These are phyloP conservation scores for Deakozyma indianensis DNA, from an alignment of 805 yeast genomes.

Conservation along the genomic window DNA sequence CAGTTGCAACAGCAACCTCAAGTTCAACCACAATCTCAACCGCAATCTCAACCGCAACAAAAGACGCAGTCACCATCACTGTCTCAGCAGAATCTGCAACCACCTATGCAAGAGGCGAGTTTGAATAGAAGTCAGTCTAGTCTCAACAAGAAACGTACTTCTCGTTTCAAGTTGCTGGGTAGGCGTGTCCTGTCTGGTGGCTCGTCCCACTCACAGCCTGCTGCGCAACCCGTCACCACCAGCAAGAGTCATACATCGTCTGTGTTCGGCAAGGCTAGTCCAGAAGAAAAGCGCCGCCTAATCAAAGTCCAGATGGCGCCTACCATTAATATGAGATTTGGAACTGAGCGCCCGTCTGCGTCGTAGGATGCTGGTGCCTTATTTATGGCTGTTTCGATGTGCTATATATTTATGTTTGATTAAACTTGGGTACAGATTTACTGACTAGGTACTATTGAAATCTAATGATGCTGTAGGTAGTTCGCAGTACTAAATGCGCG, in stretches of 20 bases:
- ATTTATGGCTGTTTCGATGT: background rate
- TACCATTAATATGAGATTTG: background rate
- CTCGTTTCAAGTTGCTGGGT: background rate
- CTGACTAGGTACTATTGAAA: too few relatives aligned
- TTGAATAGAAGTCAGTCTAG: background rate
- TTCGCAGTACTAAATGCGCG: too few relatives aligned
- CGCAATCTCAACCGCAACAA: background rate
- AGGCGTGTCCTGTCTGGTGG: background rate
- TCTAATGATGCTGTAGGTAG: too few relatives aligned
- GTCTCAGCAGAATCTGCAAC: background rate
- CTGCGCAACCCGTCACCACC: background rate
- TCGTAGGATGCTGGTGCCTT: background rate
- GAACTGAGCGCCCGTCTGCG: background rate
- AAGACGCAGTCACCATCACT: background rate
- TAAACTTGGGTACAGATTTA: too few relatives aligned
- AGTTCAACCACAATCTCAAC: too few relatives aligned
- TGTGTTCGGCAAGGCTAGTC: background rate
- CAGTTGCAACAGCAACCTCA: background rate
- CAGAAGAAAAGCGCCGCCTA: background rate
- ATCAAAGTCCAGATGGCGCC: background rate
- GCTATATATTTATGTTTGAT: background rate
- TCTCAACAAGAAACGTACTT: background rate
- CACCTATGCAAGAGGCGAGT: constrained; percentile 1
- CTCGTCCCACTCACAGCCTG: background rate
- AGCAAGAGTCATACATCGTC: background rate